Percentiles rank a stretch among this genome's conserved stretches.
phyloP scores from a whole-genome alignment of 2,329 filamentous ascomycete species.

The Fusarium irregulare region DNA sequence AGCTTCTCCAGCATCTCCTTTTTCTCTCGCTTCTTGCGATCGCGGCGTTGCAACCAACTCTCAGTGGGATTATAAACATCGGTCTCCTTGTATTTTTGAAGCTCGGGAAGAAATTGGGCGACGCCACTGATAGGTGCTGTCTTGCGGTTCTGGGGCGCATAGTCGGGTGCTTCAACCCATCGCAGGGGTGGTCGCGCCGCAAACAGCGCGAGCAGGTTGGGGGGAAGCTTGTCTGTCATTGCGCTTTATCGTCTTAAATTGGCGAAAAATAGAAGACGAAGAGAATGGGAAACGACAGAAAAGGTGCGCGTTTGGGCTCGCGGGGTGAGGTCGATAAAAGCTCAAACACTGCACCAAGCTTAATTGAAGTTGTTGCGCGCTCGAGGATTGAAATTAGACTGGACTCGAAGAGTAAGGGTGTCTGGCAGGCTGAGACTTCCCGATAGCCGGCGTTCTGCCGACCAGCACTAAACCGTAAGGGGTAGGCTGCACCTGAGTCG shows the following conservation, averaged over 20 bases:
- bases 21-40: slow-evolving; percentile 86
- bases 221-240: slow-evolving; percentile 98
- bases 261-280: slow-evolving; percentile 5
- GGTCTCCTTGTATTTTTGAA: slow-evolving; percentile 82
- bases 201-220: slow-evolving; percentile 92
- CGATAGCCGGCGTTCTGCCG: slow-evolving; percentile 42
- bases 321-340: slow-evolving; percentile 20
- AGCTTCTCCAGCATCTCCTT: slow-evolving; percentile 73
- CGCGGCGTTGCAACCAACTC: slow-evolving; percentile 90
- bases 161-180: slow-evolving; percentile 86
- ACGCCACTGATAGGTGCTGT: slow-evolving; percentile 80
- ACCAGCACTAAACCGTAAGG: slow-evolving; percentile 42
- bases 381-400: slow-evolving; percentile 43
- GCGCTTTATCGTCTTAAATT: slow-evolving; percentile 42
- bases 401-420: slow-evolving; percentile 20
- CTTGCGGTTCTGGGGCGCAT: slow-evolving; percentile 83
- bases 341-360: slow-evolving; percentile 11
- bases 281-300: background rate
- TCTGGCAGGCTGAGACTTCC: slow-evolving; percentile 23
- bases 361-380: slow-evolving; percentile 40
- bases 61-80: slow-evolving; percentile 85
- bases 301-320: slow-evolving; percentile 24
- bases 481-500: slow-evolving; percentile 33
- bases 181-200: slow-evolving; percentile 91
- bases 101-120: slow-evolving; percentile 77